Evolutionary conservation across 495 filamentous ascomycete species (phyloP), one percentile per base, ranked within the genome.

Genomic region (Lichenothelia convexa): DNA sequence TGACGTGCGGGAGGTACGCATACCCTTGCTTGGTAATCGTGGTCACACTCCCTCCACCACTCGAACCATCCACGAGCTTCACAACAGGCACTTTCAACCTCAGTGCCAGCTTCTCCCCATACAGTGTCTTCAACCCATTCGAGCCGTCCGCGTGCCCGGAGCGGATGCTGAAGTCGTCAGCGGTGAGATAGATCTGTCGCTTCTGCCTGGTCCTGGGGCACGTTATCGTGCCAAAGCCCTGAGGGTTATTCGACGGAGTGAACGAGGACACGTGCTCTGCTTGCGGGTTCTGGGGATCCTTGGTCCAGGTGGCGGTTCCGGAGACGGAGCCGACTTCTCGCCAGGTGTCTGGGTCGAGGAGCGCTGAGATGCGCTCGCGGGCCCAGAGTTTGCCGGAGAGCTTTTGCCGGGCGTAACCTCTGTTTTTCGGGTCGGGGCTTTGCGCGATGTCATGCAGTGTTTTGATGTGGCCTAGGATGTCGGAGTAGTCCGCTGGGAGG

Each of bases 341-440:
- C 32, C 73, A 71, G 23, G 51, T 65, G 17, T 56, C 58, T 15
- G 47, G 46, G 40, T 76, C 70, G 6, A 76, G 57, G 3, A 75
- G 58, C 12, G 57, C 45, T 9, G 70, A 59, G 13, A 76, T 63
- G 1, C 70, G 60, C 38, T 76, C 70, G 11, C 70, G 63, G 0
- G 74, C 70, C 70, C 70, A 75, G n/a, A 76, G 58, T 46, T 75
- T 76, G 2, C 71, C 71, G 2, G 68, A 64, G 57, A 70, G 58
- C 35, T 73, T 72, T 48, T 76, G 70, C 1, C 69, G 61, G 11
- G 67, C 42, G 35, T 73, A 75, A 12, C 70, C 70, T 34, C 64
- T 57, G 41, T 65, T 62, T 16, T 54, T 62, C 2, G 55, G 48
- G 32, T 73, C 60, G 7, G 70, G 69, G 0, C 59, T 72, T 23